Evolutionary conservation across 768 basidiomycete genomes (phyloP), one percentile per base, ranked within the genome.

Genomic region (Hypsizygus marmoreus): DNA sequence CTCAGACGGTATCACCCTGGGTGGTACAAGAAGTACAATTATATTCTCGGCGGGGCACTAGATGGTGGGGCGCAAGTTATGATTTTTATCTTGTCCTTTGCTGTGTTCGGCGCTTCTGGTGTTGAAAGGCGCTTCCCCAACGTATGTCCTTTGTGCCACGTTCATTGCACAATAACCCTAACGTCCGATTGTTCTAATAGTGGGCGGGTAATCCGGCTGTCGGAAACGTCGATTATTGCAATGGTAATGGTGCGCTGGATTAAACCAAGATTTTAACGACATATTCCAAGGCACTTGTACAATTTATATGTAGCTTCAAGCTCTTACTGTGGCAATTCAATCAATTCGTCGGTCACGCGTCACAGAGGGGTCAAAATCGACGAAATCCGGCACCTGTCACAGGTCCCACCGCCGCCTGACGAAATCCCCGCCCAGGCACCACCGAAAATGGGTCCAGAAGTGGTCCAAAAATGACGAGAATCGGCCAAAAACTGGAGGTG

Each of bases 1-100:
- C 54, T 85, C 16, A 68, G 83, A 25, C 72, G 63, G 29, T 74
- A 76, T 48, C 68, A 81, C 45, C 81, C 86, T 1, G 73, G 74
- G 11, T 88, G 84, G 84, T 88, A 83, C 63, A 75, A 77, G 56
- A 73, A 71, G 54, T 83, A 83, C 60, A 84, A 86, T 57, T 84
- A 83, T 56, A 77, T 84, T 29, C 62, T 86, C 3, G 82, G 81
- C 22, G 86, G 82, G 31, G 85, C 79, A 6, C 65, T 84, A 26
- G 82, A 84, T 55, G 82, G 82, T 20, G 82, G 84, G 7, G 77
- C 80, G 12, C 82, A 84, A 57, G 72, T 82, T 38, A 82, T 83
- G 78, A 72, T 80, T 23, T 81, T 83, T 56, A 68, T 85, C 29
- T 66, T 82, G 4, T 80, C 81, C 0, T 85, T 84, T 59, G 80